phyloP scores from a whole-genome alignment of 805 yeast species.

The Kazachstania bromeliacearum region DNA sequence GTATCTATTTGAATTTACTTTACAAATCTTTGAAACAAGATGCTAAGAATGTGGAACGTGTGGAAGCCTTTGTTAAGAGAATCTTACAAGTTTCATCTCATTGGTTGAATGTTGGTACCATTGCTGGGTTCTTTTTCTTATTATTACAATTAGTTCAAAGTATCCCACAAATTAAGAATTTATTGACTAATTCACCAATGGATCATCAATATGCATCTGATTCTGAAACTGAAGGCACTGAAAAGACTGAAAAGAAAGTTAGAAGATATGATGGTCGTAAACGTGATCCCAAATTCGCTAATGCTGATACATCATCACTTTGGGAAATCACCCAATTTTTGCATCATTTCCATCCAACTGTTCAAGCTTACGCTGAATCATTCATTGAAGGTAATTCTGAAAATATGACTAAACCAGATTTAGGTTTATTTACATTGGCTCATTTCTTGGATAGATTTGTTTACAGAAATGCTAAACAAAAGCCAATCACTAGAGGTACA shows the following conservation, averaged over 20 bases:
- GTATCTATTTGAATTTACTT: conserved; percentile 78
- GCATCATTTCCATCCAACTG: conserved; percentile 87
- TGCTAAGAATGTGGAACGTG: conserved; percentile 44
- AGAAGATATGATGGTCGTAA: conserved; percentile 66
- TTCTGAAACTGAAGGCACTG: conserved; percentile 35
- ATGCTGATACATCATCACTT: conserved; percentile 69
- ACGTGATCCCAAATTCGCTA: conserved; percentile 88
- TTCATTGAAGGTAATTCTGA: conserved; percentile 40
- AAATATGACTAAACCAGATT: conserved; percentile 67
- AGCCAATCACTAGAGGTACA: conserved; percentile 63
- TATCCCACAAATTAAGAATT: conserved; percentile 56
- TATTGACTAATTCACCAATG: conserved; percentile 46
- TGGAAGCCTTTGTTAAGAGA: conserved; percentile 85
- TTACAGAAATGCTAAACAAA: conserved; percentile 82
- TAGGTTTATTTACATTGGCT: conserved; percentile 75
- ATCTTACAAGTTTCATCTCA: conserved; percentile 73
- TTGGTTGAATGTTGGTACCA: conserved; percentile 84
- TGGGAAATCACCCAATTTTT: conserved; percentile 79
- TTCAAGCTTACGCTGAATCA: conserved; percentile 66
- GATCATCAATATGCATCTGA: conserved; percentile 42
- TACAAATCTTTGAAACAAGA: conserved; percentile 78
- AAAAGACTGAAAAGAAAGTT: conserved; percentile 15
- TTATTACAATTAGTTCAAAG: conserved; percentile 57
- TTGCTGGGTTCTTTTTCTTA: conserved; percentile 72
- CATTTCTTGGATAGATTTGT: conserved; percentile 95